Conservation (phyloP, 2,329 filamentous ascomycete species). For the Neonectria hederae region DNA sequence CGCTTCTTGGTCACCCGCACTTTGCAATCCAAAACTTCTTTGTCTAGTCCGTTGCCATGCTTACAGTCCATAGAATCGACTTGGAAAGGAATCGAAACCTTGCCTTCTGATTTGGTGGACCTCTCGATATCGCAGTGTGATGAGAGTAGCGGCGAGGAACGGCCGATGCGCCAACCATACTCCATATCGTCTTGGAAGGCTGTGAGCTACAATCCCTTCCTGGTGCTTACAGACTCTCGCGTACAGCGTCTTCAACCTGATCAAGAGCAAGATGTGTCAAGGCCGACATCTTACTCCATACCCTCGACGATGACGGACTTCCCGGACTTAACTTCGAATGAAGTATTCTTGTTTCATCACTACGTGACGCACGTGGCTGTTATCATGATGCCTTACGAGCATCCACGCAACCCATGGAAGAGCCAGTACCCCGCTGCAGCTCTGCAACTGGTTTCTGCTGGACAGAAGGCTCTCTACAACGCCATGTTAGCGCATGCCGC, state of each 20-base stretch:
- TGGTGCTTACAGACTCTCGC: not conserved
- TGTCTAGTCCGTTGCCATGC: not conserved
- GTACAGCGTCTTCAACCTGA: not conserved
- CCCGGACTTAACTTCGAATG: not conserved
- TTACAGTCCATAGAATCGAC: not conserved
- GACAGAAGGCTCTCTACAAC: constrained; percentile 1
- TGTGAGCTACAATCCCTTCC: not conserved
- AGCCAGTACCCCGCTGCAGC: constrained; percentile 4
- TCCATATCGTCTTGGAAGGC: not conserved
- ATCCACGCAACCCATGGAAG: constrained; percentile 12
- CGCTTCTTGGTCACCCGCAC: no score
- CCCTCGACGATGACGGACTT: not conserved
- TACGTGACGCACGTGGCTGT: constrained; percentile 8
- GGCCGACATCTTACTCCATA: not conserved
- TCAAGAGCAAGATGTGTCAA: not conserved
- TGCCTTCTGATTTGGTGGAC: constrained; percentile 9
- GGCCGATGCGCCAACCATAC: not conserved
- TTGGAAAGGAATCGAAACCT: constrained; percentile 3
- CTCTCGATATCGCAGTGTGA: constrained; percentile 7
- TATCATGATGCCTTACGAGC: constrained; percentile 15
- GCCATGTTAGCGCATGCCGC: constrained; percentile 7
- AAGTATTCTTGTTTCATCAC: constrained; percentile 9
- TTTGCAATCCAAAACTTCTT: not conserved
- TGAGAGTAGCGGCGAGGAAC: not conserved
- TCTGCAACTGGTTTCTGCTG: not conserved